These are phyloP conservation scores for Yamadazyma conglobata DNA, from an alignment of 1,139 yeast genomes.

Conservation along the genomic window DNA sequence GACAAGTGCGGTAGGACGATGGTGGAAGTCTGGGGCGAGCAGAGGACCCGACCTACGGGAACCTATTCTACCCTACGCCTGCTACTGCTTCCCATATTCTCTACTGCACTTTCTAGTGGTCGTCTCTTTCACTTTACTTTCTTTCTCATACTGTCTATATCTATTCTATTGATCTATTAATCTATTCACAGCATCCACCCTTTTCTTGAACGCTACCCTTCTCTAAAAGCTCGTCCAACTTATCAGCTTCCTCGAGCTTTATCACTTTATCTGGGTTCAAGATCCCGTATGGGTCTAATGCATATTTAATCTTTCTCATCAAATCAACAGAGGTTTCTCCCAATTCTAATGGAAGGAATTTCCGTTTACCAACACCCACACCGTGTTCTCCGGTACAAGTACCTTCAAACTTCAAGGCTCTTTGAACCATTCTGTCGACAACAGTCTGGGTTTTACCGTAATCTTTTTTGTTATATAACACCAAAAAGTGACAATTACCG, in stretches of 20 bases:
- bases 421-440: conserved; percentile 48
- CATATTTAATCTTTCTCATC: conserved; percentile 41
- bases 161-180: background rate
- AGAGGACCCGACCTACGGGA: no score
- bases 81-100: no score
- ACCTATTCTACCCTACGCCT: no score
- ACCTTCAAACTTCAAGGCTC: conserved; percentile 45
- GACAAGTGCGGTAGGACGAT: no score
- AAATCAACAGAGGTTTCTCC: conserved; percentile 37
- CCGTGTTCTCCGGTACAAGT: conserved; percentile 51
- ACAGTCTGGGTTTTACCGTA: conserved; percentile 31
- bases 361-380: conserved; percentile 44
- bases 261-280: conserved; percentile 45
- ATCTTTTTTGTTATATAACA: conserved; percentile 46
- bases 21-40: no score
- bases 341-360: conserved; percentile 33
- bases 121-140: no score
- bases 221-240: conserved; percentile 29
- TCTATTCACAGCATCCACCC: conserved; percentile 6
- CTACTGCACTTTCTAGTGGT: no score
- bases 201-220: conserved; percentile 17
- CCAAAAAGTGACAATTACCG: conserved; percentile 57
- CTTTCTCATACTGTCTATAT: no score
- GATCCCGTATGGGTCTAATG: conserved; percentile 39
- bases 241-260: conserved; percentile 36